Base-by-base conservation (phyloP, 257 asterid genomes). In the Solanum chiquidenum region DNA sequence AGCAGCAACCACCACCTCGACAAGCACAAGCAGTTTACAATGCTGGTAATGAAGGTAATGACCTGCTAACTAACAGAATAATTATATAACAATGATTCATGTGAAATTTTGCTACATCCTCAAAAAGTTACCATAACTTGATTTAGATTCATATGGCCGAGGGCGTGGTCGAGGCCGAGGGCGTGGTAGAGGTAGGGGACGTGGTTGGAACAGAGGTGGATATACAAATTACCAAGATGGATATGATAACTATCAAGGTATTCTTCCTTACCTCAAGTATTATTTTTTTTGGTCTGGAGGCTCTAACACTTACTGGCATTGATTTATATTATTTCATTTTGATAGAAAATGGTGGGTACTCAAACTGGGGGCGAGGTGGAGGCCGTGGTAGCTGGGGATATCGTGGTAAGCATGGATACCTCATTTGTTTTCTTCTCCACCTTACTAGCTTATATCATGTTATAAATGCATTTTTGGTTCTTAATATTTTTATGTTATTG, bases 181-280 rank as follows among this genome's bases (percentile, higher is more conserved):
- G 89, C 97, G 98, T 92, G 98, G 98, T 82, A 92, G 98, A 90
- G 99, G 98, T 38, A 92, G 98, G 90, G 98, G 98, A 6, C 93
- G 94, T 69, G 98, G 98, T 89, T 97, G 95, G 97, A 93, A 90
- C 94, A 93, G 98, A 92, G 99, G 98, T 90, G 98, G 98, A 91
- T 94, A 94, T 89, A 83, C 91, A 82, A 94, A 95, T 89, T 89
- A 92, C 87, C 92, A 88, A 84, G 94, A 92, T 91, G 90, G 38
- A 13, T 44, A 84, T 86, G 64, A 23, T 29, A 80, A 27, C n/a
- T 82, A 82, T 82, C 85, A 82, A 1, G 85, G 85, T 82, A 49
- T 80, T 80, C 85, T 31, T 80, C 68, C 85, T 46, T 31, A 82
- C 69, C 69, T 8, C 13, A 80, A 46, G 85, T 27, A 9, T 16